These are phyloP conservation scores for Nelumbo lutea DNA, from an alignment of 164 flowering plant species.

Conservation along the genomic window DNA sequence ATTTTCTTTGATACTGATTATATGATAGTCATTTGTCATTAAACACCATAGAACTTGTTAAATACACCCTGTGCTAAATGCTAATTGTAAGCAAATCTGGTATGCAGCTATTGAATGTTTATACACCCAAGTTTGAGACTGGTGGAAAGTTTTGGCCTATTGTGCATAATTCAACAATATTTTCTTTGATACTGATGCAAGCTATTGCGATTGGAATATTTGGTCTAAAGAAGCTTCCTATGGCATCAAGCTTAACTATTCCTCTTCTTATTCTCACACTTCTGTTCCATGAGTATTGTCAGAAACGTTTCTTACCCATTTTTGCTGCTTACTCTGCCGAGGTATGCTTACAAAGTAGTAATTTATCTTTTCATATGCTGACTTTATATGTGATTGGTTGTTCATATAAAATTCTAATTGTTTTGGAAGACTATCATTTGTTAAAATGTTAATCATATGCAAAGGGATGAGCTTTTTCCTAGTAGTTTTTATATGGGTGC, in stretches of 20 bases:
- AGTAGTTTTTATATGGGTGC: background rate
- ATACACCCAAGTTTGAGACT: slow-evolving; percentile 64
- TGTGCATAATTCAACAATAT: slow-evolving; percentile 68
- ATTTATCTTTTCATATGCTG: background rate
- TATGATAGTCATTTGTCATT: background rate
- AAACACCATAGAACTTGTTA: background rate
- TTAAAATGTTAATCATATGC: too few relatives aligned
- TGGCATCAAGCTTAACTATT: slow-evolving; percentile 63
- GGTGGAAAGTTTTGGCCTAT: slow-evolving; percentile 90
- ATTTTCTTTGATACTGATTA: background rate
- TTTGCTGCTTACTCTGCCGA: slow-evolving; percentile 66
- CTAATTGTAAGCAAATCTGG: slow-evolving; percentile 10
- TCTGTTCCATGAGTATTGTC: slow-evolving; percentile 78
- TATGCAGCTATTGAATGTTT: slow-evolving; percentile 80
- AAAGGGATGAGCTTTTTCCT: background rate
- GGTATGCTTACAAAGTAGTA: slow-evolving; percentile 36
- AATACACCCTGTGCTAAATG: background rate
- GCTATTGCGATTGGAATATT: slow-evolving; percentile 82
- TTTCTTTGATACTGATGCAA: slow-evolving; percentile 81
- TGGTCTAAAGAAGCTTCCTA: slow-evolving; percentile 74
- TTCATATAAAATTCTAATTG: background rate
- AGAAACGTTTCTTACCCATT: slow-evolving; percentile 70
- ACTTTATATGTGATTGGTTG: background rate
- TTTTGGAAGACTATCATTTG: too few relatives aligned
- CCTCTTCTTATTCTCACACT: slow-evolving; percentile 78